Evolutionary conservation across 2,329 filamentous ascomycete species (phyloP), one percentile per base, ranked within the genome.

Genomic region (Aspergillus ochraceus): DNA sequence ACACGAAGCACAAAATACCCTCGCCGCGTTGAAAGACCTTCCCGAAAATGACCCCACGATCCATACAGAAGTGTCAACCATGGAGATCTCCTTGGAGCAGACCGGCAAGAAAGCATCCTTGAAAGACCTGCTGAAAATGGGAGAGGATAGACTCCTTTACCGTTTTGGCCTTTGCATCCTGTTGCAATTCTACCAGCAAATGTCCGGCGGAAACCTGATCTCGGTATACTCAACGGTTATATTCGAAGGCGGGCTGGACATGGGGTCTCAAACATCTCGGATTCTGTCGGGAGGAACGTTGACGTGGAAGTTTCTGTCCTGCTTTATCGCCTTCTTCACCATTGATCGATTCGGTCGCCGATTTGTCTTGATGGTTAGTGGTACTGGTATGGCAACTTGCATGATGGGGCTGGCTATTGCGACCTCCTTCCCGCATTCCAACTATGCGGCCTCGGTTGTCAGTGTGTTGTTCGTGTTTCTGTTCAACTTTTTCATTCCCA

Each of bases 151-250:
- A 20, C 76, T 82, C 63, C 75, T 83, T 55, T 80, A 83, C 68
- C 79, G 81, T 22, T 78, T 78, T 5, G 61, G 77, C 12, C 74
- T 83, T 14, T 80, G 77, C 47, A 80, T 81, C 56, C 73, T 78
- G 60, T 79, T 80, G 64, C 79, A 82, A 58, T 75, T 81, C 68
- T 83, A 79, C 66, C 74, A 71, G n/a, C 71, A 81, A 56, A 68
- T 74, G 55, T 59, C 60, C 9, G 70, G 71, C 9, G 64, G 66
- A 36, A 72, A 71, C 46, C 49, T 70, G 1, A 69, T 73, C 49
- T 79, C 77, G 45, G 79, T 80, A 17, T 83, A 83, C 24, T 24
- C 22, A 3, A 55, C 56, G 1, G 39, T 29, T 1, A 61, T 66
- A 8, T 58, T 64, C 54, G 19, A 59, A 42, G 39, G 59, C 3